phyloP scores from a whole-genome alignment of 768 basidiomycete genomes.

The Kockovaella imperatae region DNA sequence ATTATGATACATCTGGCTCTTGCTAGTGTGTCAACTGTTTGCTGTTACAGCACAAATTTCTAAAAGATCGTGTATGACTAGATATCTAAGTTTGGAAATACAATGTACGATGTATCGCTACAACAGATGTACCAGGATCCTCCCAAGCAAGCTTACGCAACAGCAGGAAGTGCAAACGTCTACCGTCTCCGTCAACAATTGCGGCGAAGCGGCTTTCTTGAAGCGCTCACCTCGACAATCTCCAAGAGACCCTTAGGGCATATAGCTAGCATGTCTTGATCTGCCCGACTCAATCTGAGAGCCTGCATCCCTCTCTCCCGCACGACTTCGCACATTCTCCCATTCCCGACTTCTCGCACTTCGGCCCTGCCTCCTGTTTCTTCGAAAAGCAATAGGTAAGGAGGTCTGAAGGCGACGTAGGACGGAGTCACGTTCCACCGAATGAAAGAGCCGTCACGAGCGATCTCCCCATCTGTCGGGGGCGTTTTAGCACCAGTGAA shows the following conservation, averaged over 20 bases:
- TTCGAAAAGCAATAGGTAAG: slow-evolving; percentile 31
- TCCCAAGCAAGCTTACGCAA: no score
- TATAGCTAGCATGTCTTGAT: slow-evolving; percentile 20
- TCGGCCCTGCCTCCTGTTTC: slow-evolving; percentile 23
- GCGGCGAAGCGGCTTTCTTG: neutral
- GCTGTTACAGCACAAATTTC: neutral
- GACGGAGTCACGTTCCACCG: slow-evolving; percentile 35
- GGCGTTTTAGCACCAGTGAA: neutral
- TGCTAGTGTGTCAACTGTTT: neutral
- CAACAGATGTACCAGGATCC: no score
- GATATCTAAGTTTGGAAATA: no score
- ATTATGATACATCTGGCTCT: no score
- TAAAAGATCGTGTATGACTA: no score
- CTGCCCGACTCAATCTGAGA: slow-evolving; percentile 10
- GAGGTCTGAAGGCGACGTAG: slow-evolving; percentile 21
- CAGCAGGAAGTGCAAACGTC: no score
- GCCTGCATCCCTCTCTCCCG: slow-evolving; percentile 25
- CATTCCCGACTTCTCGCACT: slow-evolving; percentile 25
- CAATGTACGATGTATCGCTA: no score
- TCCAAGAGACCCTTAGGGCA: slow-evolving; percentile 20
- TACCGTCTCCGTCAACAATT: no score
- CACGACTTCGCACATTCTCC: slow-evolving; percentile 31
- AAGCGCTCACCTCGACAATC: slow-evolving; percentile 35
- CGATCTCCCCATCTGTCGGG: slow-evolving; percentile 28
- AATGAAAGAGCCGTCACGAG: slow-evolving; percentile 20